Evolutionary conservation across 305 asterid genomes (phyloP).

Genomic region (Fraxinus sp.): DNA sequence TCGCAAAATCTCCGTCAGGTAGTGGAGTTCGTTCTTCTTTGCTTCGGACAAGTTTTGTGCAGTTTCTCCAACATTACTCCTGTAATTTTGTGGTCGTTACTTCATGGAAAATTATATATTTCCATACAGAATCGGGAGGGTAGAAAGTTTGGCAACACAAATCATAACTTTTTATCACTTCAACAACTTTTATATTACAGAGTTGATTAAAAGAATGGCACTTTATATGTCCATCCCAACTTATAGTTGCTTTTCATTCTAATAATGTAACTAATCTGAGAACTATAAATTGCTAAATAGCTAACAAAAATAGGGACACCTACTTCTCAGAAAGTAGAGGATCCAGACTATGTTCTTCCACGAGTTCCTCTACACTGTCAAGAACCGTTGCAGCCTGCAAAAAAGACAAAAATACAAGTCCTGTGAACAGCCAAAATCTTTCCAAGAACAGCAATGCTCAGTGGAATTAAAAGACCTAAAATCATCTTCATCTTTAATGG

Average conservation of each 20-base stretch:
- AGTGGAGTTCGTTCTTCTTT: slow-evolving; percentile 54
- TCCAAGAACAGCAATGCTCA: slow-evolving; percentile 8
- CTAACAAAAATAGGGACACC: slow-evolving; percentile 17
- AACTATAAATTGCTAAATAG: slow-evolving; percentile 8
- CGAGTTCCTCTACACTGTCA: slow-evolving; percentile 72
- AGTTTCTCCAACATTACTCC: slow-evolving; percentile 62
- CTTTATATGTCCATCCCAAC: neutral
- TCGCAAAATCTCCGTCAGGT: slow-evolving; percentile 49
- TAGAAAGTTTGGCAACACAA: slow-evolving; percentile 5
- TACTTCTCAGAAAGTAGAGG: slow-evolving; percentile 58
- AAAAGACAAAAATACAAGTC: neutral
- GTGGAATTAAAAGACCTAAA: neutral
- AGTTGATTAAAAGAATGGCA: neutral
- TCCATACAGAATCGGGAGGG: slow-evolving; percentile 3
- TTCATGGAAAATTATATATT: slow-evolving; percentile 9
- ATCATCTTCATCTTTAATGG: neutral
- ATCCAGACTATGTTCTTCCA: slow-evolving; percentile 72
- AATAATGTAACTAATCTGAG: neutral
- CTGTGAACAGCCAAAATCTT: neutral
- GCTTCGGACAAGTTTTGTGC: slow-evolving; percentile 44
- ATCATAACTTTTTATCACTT: slow-evolving; percentile 1
- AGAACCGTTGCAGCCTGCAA: slow-evolving; percentile 61
- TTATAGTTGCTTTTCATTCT: neutral
- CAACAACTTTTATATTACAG: neutral
- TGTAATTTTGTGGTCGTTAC: slow-evolving; percentile 38